Base-by-base conservation (phyloP, 2,329 filamentous ascomycete species). In the Xylariaceae sp. region DNA sequence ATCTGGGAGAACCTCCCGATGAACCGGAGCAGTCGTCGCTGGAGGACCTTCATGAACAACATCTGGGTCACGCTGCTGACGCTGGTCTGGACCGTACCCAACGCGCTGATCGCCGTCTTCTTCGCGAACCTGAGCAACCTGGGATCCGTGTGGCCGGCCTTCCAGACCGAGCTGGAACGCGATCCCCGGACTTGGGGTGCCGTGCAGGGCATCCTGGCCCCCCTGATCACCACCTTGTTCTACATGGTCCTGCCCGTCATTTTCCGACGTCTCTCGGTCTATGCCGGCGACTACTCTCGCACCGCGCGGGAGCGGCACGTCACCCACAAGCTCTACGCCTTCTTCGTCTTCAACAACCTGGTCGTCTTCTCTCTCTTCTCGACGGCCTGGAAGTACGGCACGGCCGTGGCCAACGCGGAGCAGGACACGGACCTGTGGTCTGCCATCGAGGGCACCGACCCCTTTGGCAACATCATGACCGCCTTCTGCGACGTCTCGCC, bases 341-440 rank as follows among this genome's bases (percentile, higher is more conserved):
- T 96, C 64, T 95, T 95, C 58, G 74, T 94, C 33, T 86, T 96
- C 68, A 96, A 96, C 70, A 94, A 95, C 53, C 61, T 96, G 35
- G 67, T 95, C 43, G 79, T 95, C 36, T 95, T 95, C 58, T 94
- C 88, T 10, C 67, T 94, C 10, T 95, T 95, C 21, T 45, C 43
- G 4, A 40, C 44, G 5, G 43, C 44, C n/a, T 47, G 44, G 77
- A 65, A 67, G 2, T 89, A 88, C 48, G 66, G 85, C 4, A 63
- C 77, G 1, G 65, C 65, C 4, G 77, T 93, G 17, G 65, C 87
- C 29, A 54, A 72, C 2, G 63, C 74, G 0, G 57, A 70, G 5
- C 57, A 67, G 0, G 69, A 75, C 23, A 61, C 68, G 12, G 67
- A 79, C 45, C 72, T 77, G n/a, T 86, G 82, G 81, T 58, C 80